Base-by-base conservation (phyloP, 257 asterid species). In the Orobanche coerulescens region DNA sequence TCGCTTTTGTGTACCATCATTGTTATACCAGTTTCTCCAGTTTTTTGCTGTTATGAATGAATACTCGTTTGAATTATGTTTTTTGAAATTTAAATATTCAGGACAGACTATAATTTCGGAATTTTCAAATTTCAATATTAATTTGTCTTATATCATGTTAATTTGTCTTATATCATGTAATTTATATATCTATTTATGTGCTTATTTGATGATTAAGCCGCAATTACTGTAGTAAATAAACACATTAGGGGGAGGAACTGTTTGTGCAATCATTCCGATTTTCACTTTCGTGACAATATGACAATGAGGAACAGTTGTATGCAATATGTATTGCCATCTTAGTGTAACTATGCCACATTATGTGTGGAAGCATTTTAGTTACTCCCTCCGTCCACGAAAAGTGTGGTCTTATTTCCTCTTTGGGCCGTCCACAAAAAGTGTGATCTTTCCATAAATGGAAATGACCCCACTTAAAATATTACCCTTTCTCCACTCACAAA, bases 291-390 rank as follows among this genome's bases (percentile, higher is more conserved):
- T 30, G 50, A 30, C 39, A 51, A 8, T 42, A 42, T 10, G 42
- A 23, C 42, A 42, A 30, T 30, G 46, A 28, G 18, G 49, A 34
- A 14, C 25, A 48, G 22, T 28, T 42, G 10, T 46, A 59, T n/a
- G n/a, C n/a, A n/a, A n/a, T n/a, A n/a, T n/a, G 36, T 30, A 3
- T 7, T 54, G 40, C 18, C 34, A 39, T 25, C 55, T 33, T 11
- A 51, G 23, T 60, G 23, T 48, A 56, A 37, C 53, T 52, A 23
- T 65, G 18, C 11, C 59, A 58, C 50, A 44, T 37, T 37, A 43
- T 55, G 8, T 33, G 3, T 44, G 58, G 13, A 18, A 16, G 46
- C 61, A n/a, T 16, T 40, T n/a, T n/a, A n/a, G n/a, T n/a, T n/a
- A n/a, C n/a, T n/a, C n/a, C n/a, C n/a, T n/a, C n/a, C n/a, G n/a